Evolutionary conservation across 805 yeast genomes (phyloP), one percentile per base, ranked within the genome.

Genomic region (Jamesozyma rosinii): DNA sequence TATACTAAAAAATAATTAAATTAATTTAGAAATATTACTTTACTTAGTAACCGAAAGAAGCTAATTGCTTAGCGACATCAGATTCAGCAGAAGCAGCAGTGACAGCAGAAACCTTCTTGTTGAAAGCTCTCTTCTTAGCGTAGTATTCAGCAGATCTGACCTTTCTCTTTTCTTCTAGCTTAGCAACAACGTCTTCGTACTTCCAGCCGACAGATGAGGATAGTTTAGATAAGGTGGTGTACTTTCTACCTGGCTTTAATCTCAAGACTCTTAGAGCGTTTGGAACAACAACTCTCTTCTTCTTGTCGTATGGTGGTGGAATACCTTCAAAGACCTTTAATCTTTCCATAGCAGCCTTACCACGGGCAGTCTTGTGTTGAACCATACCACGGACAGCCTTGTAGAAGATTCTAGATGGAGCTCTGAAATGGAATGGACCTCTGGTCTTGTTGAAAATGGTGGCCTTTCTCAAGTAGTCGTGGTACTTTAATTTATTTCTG

Each of bases 401-500:
- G 94, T 89, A 89, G 76, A 92, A 88, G 76, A 92, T 90, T 78
- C 97, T 88, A 55, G 97, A 89, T 74, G 99, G 99, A 55, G 99
- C 99, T 77, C 97, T 92, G 95, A 92, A 92, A 74, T 92, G 99
- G 97, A 90, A 92, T 68, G 97, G 97, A 79, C 98, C 99, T 73
- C 88, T 83, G 67, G 79, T 83, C 79, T 88, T 88, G 95, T 92
- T 92, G 89, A 73, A 92, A 77, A 95, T 84, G 70, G 98, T 89
- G 66, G 94, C 85, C 83, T 92, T 92, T 83, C 98, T 89, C 75
- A 92, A 83, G 88, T 89, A 92, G 72, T 94, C 99, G 76, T 89
- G 97, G 92, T 88, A 92, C 85, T 92, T 92, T 75, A 90, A 83
- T 79, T 92, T 92, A 83, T 90, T 87, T 81, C 98, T 89, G 96